A percentile compares a stretch with the other conserved stretches of the same genome.
phyloP scores from a whole-genome alignment of 495 filamentous ascomycete genomes.

The Trichoderma orchidacearum region DNA sequence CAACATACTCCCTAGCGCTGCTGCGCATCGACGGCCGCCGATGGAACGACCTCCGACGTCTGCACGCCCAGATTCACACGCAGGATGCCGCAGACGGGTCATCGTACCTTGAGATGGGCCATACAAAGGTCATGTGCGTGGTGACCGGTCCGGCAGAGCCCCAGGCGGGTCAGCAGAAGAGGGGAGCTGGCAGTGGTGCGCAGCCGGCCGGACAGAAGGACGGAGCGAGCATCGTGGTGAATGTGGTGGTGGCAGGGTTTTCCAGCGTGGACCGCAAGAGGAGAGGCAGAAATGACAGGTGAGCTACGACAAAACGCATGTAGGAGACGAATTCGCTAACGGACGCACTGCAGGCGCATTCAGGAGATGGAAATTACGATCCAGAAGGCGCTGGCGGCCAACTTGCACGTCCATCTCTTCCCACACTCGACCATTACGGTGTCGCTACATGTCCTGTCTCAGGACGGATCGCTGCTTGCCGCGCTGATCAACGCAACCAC shows the following conservation, averaged over 20 bases:
- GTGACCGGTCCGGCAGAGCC: constrained; percentile 55
- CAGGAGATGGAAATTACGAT: constrained; percentile 70
- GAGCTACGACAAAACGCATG: constrained; percentile 10
- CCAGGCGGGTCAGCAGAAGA: constrained; percentile 36
- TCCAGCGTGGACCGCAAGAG: constrained; percentile 74
- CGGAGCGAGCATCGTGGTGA: constrained; percentile 58
- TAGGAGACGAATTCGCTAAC: not conserved
- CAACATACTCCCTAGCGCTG: constrained; percentile 70
- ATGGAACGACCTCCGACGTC: constrained; percentile 93
- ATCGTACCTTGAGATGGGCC: constrained; percentile 85
- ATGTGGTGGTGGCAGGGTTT: constrained; percentile 78
- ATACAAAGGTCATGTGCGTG: constrained; percentile 91
- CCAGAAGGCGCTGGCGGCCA: constrained; percentile 53
- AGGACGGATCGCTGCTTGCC: constrained; percentile 84
- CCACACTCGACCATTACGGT: constrained; percentile 77
- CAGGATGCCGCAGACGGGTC: constrained; percentile 85
- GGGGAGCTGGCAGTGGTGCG: constrained; percentile 14
- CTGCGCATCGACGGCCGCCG: constrained; percentile 87
- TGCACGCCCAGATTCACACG: constrained; percentile 80
- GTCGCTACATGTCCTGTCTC: constrained; percentile 71
- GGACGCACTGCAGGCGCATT: constrained; percentile 42
- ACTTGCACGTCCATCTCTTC: constrained; percentile 74
- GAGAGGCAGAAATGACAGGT: constrained; percentile 65
- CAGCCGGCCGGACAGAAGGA: constrained; percentile 27
- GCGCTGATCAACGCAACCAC: constrained; percentile 85